Conservation (phyloP, 306 rosid genomes). For the Biancaea sappan region DNA sequence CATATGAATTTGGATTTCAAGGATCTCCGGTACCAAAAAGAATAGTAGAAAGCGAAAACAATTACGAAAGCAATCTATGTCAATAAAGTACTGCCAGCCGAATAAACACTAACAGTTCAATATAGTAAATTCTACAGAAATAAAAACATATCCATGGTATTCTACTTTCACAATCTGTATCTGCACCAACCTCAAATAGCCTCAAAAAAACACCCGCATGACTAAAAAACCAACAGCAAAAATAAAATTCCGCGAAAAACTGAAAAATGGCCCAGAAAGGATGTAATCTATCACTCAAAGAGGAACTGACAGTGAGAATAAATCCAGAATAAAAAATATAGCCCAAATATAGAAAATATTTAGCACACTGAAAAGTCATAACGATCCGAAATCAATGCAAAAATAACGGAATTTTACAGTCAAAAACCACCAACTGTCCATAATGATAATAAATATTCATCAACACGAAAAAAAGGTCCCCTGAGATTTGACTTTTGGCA, state of each 20-base stretch:
- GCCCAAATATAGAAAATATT: neutral
- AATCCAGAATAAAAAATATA: slow-evolving; percentile 19
- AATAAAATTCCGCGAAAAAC: neutral
- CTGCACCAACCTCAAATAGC: slow-evolving; percentile 33
- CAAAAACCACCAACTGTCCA: slow-evolving; percentile 21
- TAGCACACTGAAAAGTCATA: slow-evolving; percentile 26
- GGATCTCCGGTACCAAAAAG: neutral
- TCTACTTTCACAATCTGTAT: neutral
- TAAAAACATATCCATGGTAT: neutral
- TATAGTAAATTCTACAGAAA: neutral
- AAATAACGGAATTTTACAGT: slow-evolving; percentile 30
- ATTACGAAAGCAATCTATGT: neutral
- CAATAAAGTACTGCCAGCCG: neutral
- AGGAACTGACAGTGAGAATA: neutral
- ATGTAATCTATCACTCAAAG: neutral
- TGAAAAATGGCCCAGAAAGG: neutral
- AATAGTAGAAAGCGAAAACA: neutral
- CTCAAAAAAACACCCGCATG: neutral
- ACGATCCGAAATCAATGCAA: slow-evolving; percentile 44
- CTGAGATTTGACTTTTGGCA: neutral
- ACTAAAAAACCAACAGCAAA: neutral
- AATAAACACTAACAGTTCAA: slow-evolving; percentile 1
- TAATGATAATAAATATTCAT: neutral
- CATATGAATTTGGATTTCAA: neutral
- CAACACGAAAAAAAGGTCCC: neutral